phyloP scores from a whole-genome alignment of 176 grass and related monocot species.

The Otatea glauca region DNA sequence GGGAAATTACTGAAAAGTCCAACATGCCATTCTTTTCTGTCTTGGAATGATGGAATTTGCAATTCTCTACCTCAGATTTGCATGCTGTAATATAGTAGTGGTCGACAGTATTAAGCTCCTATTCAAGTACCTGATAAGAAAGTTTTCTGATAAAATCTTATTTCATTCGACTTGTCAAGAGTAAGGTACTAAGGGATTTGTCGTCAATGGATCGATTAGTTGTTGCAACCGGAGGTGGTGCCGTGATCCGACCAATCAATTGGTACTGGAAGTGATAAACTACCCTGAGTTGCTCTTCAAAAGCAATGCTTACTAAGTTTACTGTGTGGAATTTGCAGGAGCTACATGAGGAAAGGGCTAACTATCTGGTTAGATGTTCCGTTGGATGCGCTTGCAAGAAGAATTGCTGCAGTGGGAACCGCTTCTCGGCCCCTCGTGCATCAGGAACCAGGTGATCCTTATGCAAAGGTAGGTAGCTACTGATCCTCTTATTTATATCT shows the following conservation, averaged over 20 bases:
- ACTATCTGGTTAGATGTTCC: conserved; percentile 93
- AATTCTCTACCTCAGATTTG: neutral
- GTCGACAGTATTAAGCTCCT: neutral
- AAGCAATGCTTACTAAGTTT: conserved; percentile 34
- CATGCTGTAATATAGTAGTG: neutral
- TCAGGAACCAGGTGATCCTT: conserved; percentile 82
- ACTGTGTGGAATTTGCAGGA: conserved; percentile 57
- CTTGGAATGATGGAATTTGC: conserved; percentile 24
- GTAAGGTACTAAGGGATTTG: conserved; percentile 79
- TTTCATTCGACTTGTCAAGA: conserved; percentile 68
- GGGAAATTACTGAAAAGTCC: neutral
- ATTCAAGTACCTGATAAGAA: conserved; percentile 39
- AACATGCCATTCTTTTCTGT: neutral
- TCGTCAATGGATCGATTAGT: conserved; percentile 86
- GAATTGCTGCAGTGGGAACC: conserved; percentile 84
- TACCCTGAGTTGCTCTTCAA: conserved; percentile 39
- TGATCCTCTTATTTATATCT: conserved; percentile 27
- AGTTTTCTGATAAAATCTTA: conserved; percentile 46
- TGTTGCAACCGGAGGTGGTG: conserved; percentile 94
- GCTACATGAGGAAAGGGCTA: conserved; percentile 81
- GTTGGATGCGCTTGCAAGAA: conserved; percentile 78
- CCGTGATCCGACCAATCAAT: conserved; percentile 88
- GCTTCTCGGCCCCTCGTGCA: conserved; percentile 83
- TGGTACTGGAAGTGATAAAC: conserved; percentile 67
- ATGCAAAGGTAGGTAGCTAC: conserved; percentile 69